Conservation (phyloP, 106 monocot genomes). For the Dendrobium chrysotoxum region DNA sequence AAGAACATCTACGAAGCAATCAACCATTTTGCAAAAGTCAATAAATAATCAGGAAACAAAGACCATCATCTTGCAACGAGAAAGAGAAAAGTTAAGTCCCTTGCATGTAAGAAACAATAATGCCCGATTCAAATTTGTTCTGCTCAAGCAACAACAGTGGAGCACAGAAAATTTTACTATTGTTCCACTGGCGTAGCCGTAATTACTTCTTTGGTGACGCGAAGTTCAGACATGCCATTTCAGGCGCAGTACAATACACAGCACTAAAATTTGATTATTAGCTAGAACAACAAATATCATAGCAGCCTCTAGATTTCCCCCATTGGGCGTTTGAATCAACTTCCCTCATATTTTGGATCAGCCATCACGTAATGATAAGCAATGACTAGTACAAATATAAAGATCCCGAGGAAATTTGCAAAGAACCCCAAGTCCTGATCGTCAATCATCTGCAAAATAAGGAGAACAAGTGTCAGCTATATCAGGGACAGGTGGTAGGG, state of each 20-base stretch:
- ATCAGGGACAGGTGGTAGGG: no score
- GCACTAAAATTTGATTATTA: no score
- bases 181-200: no score
- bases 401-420: slow-evolving; percentile 57
- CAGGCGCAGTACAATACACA: no score
- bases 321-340: neutral
- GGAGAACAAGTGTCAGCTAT: neutral
- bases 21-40: neutral
- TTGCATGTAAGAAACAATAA: neutral
- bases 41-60: neutral
- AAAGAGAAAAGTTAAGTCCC: neutral
- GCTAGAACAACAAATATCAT: neutral
- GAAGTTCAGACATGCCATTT: no score
- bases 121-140: no score
- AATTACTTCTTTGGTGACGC: no score
- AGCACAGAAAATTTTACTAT: no score
- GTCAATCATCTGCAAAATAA: slow-evolving; percentile 43
- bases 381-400: slow-evolving; percentile 51
- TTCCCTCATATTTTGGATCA: slow-evolving; percentile 46
- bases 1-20: no score
- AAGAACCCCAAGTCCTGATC: slow-evolving; percentile 63
- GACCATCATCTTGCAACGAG: neutral
- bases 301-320: neutral
- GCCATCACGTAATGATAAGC: slow-evolving; percentile 59
- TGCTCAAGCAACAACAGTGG: no score